These are phyloP conservation scores for Articulospora tetracladia DNA, from an alignment of 495 filamentous ascomycete genomes.

Conservation along the genomic window DNA sequence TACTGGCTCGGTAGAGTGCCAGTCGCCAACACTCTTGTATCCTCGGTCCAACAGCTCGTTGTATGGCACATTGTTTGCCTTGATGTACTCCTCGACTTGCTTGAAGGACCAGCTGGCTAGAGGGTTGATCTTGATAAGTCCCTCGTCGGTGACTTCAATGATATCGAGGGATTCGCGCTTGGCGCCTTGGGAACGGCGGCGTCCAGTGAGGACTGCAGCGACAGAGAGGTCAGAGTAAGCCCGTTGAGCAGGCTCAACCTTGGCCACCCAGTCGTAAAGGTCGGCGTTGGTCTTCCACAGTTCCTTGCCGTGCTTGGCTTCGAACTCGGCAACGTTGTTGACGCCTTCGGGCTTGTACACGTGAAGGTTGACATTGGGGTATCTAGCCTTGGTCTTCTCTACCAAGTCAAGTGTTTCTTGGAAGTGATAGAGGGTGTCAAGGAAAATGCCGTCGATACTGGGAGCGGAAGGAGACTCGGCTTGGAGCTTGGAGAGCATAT, in stretches of 20 bases:
- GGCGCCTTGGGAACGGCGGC: constrained; percentile 87
- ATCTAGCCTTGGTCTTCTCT: constrained; percentile 68
- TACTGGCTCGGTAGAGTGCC: constrained; percentile 93
- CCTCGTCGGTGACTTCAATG: constrained; percentile 88
- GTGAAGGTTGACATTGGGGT: constrained; percentile 77
- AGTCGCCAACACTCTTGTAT: constrained; percentile 97
- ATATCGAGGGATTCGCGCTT: constrained; percentile 85
- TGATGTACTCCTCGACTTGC: constrained; percentile 84
- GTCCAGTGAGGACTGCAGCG: constrained; percentile 91
- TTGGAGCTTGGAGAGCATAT: constrained; percentile 89
- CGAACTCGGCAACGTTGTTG: constrained; percentile 70
- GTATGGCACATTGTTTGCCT: constrained; percentile 84
- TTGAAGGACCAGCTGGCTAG: constrained; percentile 92
- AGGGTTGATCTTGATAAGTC: constrained; percentile 97
- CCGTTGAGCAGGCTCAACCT: constrained; percentile 93
- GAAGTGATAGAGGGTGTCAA: constrained; percentile 97
- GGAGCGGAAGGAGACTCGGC: constrained; percentile 57
- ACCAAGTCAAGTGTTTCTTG: constrained; percentile 81
- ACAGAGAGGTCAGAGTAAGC: constrained; percentile 87
- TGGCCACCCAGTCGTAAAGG: constrained; percentile 94
- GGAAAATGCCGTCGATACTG: constrained; percentile 87
- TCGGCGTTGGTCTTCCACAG: constrained; percentile 86
- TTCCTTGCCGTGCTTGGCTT: constrained; percentile 71
- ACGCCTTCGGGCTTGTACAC: constrained; percentile 79
- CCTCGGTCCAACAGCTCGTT: constrained; percentile 85